Base-by-base conservation (phyloP, 2,329 filamentous ascomycete genomes). In the Huntiella bhutanensis region DNA sequence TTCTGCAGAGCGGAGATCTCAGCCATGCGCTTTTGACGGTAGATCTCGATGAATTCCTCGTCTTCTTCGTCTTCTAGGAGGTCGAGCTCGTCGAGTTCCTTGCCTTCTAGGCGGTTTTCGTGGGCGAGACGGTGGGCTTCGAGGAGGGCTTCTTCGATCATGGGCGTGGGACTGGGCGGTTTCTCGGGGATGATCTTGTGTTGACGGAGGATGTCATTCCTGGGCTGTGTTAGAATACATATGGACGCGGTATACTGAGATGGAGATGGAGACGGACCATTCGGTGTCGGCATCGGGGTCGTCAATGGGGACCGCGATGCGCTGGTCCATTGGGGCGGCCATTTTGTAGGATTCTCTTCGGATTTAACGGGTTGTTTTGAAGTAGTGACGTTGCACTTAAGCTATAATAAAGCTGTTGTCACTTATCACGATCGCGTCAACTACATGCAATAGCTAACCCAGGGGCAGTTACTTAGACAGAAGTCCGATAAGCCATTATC, bases 181-280 rank as follows among this genome's bases (percentile, higher is more conserved):
- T 94, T 96, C 60, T 96, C 87, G n/a, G 91, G 91, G 51, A 98
- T 96, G 54, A 98, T 71, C 53, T 86, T 85, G 67, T 98, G 86
- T 62, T 93, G 92, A 55, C 91, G 83, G 49, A 98, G 77, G 57
- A 98, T 98, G 55, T 98, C 91, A 61, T 98, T 98, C 87, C 87
- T 95, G 54, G 10, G 28, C n/a, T 11, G 12, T 13, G 15, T 16
- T 10, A 33, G 7, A 16, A 17, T 17, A 43, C 28, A 7, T 34
- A 43, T 3, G 8, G 17, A 12, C 5, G 11, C 39, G 6, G 28
- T 22, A 28, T 16, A 7, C 4, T n/a, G 13, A 5, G 12, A 19
- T 16, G 15, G 32, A 15, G 4, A 33, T 34, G 11, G 19, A 15
- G 53, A 52, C 56, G 50, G 66, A 87, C 91, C 91, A 98, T 79